Evolutionary conservation across 2,329 filamentous ascomycete species (phyloP), one percentile per base, ranked within the genome.

Genomic region (Fusarium sp.): DNA sequence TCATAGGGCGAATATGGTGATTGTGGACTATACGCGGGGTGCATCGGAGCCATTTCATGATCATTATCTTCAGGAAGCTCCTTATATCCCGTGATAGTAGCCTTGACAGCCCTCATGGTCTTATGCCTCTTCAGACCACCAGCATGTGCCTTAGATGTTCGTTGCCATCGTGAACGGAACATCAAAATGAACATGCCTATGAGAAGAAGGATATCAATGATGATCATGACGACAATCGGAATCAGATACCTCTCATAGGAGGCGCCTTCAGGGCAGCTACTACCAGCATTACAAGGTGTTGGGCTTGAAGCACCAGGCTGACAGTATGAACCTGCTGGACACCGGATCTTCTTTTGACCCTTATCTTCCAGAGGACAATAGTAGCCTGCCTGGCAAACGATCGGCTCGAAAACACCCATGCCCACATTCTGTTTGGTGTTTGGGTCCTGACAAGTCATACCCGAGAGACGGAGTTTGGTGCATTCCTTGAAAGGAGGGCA

Each of bases 361-460:
- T 71, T 57, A 6, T 56, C 56, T 6, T 69, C 56, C 3, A 56
- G 34, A 2, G 85, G 85, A 50, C 86, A 88, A 64, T 86, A 87
- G 51, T 75, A 78, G 4, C 86, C 86, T 38, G 80, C 68, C 40
- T 79, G 78, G 69, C 86, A 88, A 9, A 87, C 73, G 5, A 85
- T 77, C 2, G 86, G 86, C 65, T 88, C 86, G 52, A 84, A 83
- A 4, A 78, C 79, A 0, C 82, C 82, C 82, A 84, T 84, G 3
- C 71, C 79, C 17, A 80, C 74, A 52, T 82, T 83, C 7, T 40
- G 63, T 22, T 78, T 79, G 1, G 77, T 22, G 6, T 77, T 69
- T 2, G 52, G 28, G 28, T 31, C 10, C 10, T 11, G 33, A 58
- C 81, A 83, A 4, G 78, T 73, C 10, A 67, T 60, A 1, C 80